Evolutionary conservation across 2,329 filamentous ascomycete species (phyloP).

Genomic region (Seiridium cupressi): DNA sequence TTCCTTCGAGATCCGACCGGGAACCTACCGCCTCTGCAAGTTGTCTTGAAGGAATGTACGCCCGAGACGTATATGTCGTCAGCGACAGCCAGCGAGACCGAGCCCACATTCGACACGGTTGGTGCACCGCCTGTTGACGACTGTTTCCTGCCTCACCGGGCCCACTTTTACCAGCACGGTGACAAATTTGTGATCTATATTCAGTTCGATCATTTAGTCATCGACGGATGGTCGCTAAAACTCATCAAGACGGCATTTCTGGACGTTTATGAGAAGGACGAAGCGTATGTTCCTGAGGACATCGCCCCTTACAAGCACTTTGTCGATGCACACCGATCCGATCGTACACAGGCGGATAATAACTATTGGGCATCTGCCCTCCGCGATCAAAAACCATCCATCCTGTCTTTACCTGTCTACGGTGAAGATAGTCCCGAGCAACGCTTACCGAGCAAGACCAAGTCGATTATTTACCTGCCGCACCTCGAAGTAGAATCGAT

Average conservation of each 20-base stretch:
- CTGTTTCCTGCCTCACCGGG: not conserved
- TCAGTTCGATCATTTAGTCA: not conserved
- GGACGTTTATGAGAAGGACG: not conserved
- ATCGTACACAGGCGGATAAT: not conserved
- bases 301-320: not conserved
- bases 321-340: not conserved
- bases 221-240: not conserved
- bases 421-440: not conserved
- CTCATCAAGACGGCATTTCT: not conserved
- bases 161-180: not conserved
- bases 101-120: not conserved
- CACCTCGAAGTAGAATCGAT: not conserved
- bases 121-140: not conserved
- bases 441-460: not conserved
- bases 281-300: not conserved
- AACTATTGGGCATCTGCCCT: not conserved
- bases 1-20: not conserved
- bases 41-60: not conserved
- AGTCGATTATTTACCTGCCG: not conserved
- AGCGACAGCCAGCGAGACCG: not conserved
- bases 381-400: not conserved
- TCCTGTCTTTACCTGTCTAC: not conserved
- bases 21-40: not conserved
- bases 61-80: not conserved
- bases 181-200: not conserved